phyloP scores from a whole-genome alignment of 306 rosid genomes.

The Datisca glomerata region DNA sequence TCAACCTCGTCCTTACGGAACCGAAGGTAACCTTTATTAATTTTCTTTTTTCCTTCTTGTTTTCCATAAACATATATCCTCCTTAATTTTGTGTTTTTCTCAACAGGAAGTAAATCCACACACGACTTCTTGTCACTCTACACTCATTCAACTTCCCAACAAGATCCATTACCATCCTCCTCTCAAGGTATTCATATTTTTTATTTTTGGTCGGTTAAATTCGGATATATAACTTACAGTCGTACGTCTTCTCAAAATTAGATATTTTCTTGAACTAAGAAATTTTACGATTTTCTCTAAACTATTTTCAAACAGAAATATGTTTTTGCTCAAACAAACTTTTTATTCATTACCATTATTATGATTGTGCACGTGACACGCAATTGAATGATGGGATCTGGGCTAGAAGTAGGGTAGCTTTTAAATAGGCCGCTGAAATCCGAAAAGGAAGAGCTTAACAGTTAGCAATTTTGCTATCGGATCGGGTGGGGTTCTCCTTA shows the following conservation, averaged over 20 bases:
- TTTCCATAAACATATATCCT: neutral
- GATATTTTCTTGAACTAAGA: neutral
- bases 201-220: neutral
- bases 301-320: neutral
- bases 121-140: constrained; percentile 88
- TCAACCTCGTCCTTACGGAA: constrained; percentile 59
- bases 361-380: constrained; percentile 73
- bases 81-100: neutral
- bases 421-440: constrained; percentile 13
- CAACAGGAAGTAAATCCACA: constrained; percentile 71
- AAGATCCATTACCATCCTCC: constrained; percentile 66
- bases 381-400: constrained; percentile 67
- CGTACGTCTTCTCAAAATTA: constrained; percentile 1
- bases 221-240: neutral
- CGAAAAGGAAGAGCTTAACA: no score
- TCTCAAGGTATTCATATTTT: constrained; percentile 54
- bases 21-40: constrained; percentile 33
- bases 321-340: neutral
- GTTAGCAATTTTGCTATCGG: no score
- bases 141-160: constrained; percentile 63
- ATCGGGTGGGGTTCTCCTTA: no score
- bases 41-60: neutral
- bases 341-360: neutral
- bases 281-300: neutral
- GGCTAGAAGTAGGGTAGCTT: no score